Conservation (phyloP, 2,329 filamentous ascomycete species). For the Coniella vitis region DNA sequence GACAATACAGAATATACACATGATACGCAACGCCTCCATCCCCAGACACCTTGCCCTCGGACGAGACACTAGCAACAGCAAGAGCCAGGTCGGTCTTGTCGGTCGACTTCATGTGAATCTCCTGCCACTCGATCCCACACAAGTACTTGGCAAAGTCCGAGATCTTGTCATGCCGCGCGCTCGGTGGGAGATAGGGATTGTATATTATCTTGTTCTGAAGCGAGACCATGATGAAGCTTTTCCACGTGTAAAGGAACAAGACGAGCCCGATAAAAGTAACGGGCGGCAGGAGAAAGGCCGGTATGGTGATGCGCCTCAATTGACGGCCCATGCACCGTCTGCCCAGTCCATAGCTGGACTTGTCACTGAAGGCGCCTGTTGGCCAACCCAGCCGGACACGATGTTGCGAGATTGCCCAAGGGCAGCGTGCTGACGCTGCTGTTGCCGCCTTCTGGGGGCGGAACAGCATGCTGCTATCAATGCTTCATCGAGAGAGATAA, state of each 20-base stretch:
- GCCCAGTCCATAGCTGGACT: constrained; percentile 3
- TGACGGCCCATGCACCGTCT: constrained; percentile 3
- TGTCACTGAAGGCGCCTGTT: background rate
- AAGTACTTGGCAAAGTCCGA: constrained; percentile 55
- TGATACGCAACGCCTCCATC: constrained; percentile 14
- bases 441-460: constrained; percentile 3
- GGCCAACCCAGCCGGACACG: background rate
- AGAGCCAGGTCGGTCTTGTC: constrained; percentile 62
- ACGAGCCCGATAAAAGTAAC: constrained; percentile 60
- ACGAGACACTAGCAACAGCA: constrained; percentile 42
- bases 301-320: constrained; percentile 28
- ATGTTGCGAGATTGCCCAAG: constrained; percentile 16
- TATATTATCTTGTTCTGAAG: constrained; percentile 81
- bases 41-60: background rate
- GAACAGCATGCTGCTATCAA: constrained; percentile 10
- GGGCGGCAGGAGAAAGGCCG: constrained; percentile 54
- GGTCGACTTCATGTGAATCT: constrained; percentile 50
- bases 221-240: constrained; percentile 66
- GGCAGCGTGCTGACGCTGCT: background rate
- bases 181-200: constrained; percentile 69
- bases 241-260: constrained; percentile 56
- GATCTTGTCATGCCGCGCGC: constrained; percentile 60
- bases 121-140: constrained; percentile 58
- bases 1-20: constrained; percentile 51
- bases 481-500: background rate